phyloP scores from a whole-genome alignment of 2,329 filamentous ascomycete species.

The Cladosporium phlei region DNA sequence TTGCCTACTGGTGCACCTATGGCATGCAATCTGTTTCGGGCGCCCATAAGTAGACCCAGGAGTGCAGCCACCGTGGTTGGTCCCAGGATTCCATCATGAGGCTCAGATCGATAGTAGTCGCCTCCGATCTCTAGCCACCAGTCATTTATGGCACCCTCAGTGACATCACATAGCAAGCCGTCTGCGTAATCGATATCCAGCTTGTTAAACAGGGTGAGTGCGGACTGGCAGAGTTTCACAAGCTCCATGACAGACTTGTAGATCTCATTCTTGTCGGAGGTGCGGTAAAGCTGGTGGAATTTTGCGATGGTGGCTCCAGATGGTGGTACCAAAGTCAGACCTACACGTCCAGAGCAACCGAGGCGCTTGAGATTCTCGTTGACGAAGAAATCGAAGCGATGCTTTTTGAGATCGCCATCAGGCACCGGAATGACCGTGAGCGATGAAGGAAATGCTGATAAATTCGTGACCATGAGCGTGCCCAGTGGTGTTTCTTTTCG shows the following conservation, averaged over 20 bases:
- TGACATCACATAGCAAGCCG: slow-evolving; percentile 86
- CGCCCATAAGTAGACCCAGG: slow-evolving; percentile 82
- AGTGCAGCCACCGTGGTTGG: slow-evolving; percentile 87
- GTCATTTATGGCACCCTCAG: slow-evolving; percentile 81
- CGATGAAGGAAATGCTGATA: slow-evolving; percentile 86
- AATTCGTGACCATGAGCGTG: slow-evolving; percentile 86
- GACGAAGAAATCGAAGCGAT: slow-evolving; percentile 81
- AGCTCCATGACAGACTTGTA: slow-evolving; percentile 78
- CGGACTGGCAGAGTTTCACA: slow-evolving; percentile 85
- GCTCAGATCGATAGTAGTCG: slow-evolving; percentile 88
- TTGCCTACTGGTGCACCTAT: slow-evolving; percentile 80
- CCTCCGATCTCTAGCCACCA: slow-evolving; percentile 96
- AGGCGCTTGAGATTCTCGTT: slow-evolving; percentile 91
- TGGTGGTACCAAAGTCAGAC: slow-evolving; percentile 73
- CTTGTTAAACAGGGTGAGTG: slow-evolving; percentile 81
- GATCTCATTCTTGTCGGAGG: slow-evolving; percentile 74
- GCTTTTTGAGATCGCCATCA: slow-evolving; percentile 74
- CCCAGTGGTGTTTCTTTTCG: slow-evolving; percentile 77
- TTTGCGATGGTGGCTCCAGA: slow-evolving; percentile 80
- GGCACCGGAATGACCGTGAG: slow-evolving; percentile 89
- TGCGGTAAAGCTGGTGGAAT: slow-evolving; percentile 85
- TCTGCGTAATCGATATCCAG: slow-evolving; percentile 86
- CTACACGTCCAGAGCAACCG: slow-evolving; percentile 84
- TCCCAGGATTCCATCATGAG: slow-evolving; percentile 85
- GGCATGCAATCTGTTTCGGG: slow-evolving; percentile 81